phyloP scores from a whole-genome alignment of 495 filamentous ascomycete genomes.

The Cairneyella variabilis region DNA sequence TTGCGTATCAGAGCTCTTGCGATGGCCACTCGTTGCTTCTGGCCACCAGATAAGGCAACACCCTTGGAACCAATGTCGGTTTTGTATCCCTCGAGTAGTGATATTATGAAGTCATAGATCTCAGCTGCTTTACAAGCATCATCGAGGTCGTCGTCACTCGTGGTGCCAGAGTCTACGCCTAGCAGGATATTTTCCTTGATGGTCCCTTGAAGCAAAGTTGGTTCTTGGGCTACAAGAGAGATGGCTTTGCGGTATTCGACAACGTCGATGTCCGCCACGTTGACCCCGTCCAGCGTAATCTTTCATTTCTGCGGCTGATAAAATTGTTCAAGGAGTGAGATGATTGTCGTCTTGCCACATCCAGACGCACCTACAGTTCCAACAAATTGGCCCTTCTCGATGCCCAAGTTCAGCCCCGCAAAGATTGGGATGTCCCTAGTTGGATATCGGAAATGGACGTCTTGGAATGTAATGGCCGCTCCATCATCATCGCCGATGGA shows the following conservation, averaged over 20 bases:
- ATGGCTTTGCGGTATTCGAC: constrained; percentile 46
- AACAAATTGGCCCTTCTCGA: constrained; percentile 53
- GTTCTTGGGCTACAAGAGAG: constrained; percentile 53
- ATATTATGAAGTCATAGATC: constrained; percentile 60
- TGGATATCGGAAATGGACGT: constrained; percentile 55
- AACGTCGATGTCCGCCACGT: constrained; percentile 33
- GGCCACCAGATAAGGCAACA: constrained; percentile 53
- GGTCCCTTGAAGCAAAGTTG: constrained; percentile 49
- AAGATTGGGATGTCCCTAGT: constrained; percentile 46
- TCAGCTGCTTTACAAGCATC: constrained; percentile 18
- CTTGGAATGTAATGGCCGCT: constrained; percentile 48
- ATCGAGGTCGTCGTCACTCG: constrained; percentile 21
- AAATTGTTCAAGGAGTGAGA: constrained; percentile 56
- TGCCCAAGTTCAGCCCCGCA: constrained; percentile 26
- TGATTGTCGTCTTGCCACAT: constrained; percentile 59
- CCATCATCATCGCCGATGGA: constrained; percentile 32
- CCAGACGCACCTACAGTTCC: constrained; percentile 60
- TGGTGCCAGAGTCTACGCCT: constrained; percentile 38
- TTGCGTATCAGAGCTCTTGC: constrained; percentile 62
- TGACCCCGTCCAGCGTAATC: constrained; percentile 26
- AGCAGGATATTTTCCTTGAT: constrained; percentile 52
- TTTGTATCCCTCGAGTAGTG: constrained; percentile 63
- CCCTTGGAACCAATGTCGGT: constrained; percentile 51
- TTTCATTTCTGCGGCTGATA: constrained; percentile 44
- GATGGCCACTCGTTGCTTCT: constrained; percentile 60